Evolutionary conservation across 2,329 filamentous ascomycete genomes (phyloP).

Genomic region (Fusarium torulosum): DNA sequence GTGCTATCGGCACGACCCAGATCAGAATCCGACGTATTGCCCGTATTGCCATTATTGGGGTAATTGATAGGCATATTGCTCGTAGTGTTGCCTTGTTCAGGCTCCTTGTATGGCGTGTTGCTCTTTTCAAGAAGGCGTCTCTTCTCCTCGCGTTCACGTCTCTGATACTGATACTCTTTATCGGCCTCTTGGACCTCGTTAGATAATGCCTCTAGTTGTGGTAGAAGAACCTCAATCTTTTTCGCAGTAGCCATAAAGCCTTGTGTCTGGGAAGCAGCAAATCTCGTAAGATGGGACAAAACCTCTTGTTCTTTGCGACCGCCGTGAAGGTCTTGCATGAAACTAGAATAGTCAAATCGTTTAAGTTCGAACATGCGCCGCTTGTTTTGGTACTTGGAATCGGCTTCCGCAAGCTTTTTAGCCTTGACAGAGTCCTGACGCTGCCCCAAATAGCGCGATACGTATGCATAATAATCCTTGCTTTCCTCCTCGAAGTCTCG

Average conservation of each 20-base stretch:
- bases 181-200: constrained; percentile 92
- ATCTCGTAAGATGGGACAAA: constrained; percentile 92
- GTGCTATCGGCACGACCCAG: constrained; percentile 80
- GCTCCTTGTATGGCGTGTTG: constrained; percentile 78
- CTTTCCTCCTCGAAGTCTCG: constrained; percentile 99
- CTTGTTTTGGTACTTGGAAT: constrained; percentile 96
- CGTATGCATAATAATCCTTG: constrained; percentile 97
- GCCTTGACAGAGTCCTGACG: constrained; percentile 95
- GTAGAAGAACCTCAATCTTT: constrained; percentile 87
- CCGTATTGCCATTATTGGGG: constrained; percentile 59
- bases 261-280: constrained; percentile 89
- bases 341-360: constrained; percentile 98
- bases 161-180: constrained; percentile 95
- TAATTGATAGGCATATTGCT: constrained; percentile 51
- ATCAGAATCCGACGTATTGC: constrained; percentile 73
- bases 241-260: constrained; percentile 86
- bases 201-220: constrained; percentile 89
- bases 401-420: constrained; percentile 95
- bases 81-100: constrained; percentile 67
- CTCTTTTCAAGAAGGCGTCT: constrained; percentile 89
- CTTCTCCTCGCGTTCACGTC: constrained; percentile 96
- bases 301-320: constrained; percentile 99
- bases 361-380: constrained; percentile 95
- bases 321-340: constrained; percentile 99
- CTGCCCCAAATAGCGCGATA: constrained; percentile 95